phyloP scores from a whole-genome alignment of 768 basidiomycete species.

The Boletus subparvulus region DNA sequence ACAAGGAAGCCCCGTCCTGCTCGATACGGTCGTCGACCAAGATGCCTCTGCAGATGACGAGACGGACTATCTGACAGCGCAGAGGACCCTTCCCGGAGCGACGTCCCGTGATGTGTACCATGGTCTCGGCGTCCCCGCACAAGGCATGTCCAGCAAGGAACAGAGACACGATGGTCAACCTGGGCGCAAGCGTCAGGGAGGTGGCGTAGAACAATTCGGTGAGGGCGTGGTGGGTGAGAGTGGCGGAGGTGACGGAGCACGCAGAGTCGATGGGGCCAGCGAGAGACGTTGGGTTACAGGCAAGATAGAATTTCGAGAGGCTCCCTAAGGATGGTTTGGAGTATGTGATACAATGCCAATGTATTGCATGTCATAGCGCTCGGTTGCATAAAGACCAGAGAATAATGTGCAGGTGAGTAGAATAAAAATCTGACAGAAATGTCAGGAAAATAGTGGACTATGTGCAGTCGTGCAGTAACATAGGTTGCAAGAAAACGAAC shows the following conservation, averaged over 20 bases:
- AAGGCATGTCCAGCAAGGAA: slow-evolving; percentile 37
- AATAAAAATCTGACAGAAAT: slow-evolving; percentile 8
- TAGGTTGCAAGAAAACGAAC: not conserved
- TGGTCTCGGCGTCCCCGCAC: slow-evolving; percentile 31
- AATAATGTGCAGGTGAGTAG: slow-evolving; percentile 4
- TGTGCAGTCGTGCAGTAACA: not conserved
- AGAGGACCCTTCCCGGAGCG: slow-evolving; percentile 31
- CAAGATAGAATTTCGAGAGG: slow-evolving; percentile 8
- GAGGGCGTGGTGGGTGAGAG: not conserved
- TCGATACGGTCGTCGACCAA: slow-evolving; percentile 33
- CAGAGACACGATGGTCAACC: slow-evolving; percentile 34
- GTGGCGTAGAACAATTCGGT: slow-evolving; percentile 22
- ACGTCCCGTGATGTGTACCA: slow-evolving; percentile 35
- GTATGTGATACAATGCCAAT: not conserved
- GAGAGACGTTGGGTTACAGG: slow-evolving; percentile 9
- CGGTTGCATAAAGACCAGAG: not conserved
- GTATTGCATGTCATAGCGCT: not conserved
- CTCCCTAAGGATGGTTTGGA: not conserved
- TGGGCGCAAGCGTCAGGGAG: slow-evolving; percentile 28
- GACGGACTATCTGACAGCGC: slow-evolving; percentile 10
- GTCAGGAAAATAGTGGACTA: not conserved
- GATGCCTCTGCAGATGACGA: slow-evolving; percentile 28
- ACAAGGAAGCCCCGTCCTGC: slow-evolving; percentile 17
- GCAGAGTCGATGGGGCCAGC: slow-evolving; percentile 1
- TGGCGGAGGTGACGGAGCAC: not conserved